Evolutionary conservation across 2,329 filamentous ascomycete genomes (phyloP).

Genomic region (Alternaria arborescens): DNA sequence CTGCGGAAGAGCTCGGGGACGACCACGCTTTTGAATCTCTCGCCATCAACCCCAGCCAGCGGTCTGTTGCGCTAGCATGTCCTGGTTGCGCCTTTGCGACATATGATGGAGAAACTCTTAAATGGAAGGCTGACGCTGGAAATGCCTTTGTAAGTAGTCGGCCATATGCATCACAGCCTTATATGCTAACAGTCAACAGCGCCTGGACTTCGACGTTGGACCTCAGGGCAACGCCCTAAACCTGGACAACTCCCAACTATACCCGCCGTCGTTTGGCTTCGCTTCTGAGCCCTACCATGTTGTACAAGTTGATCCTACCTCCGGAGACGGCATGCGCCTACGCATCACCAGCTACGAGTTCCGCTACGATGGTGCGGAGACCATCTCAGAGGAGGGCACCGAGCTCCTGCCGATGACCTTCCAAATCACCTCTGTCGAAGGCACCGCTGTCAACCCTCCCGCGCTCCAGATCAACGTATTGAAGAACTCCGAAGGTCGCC

Average conservation of each 20-base stretch:
- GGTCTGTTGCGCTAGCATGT: constrained; percentile 46
- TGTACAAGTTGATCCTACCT: constrained; percentile 42
- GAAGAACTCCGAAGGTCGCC: constrained; percentile 47
- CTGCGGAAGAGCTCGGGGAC: constrained; percentile 39
- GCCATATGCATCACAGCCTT: constrained; percentile 1
- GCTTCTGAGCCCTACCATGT: constrained; percentile 44
- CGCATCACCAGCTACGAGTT: constrained; percentile 49
- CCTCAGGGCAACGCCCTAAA: constrained; percentile 41
- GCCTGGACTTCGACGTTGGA: constrained; percentile 50
- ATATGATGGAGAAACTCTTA: constrained; percentile 28
- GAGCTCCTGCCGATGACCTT: constrained; percentile 53
- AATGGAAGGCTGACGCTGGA: constrained; percentile 43
- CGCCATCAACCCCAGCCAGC: constrained; percentile 44
- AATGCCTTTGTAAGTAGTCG: constrained; percentile 46
- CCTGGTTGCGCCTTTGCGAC: constrained; percentile 44
- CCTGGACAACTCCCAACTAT: constrained; percentile 50
- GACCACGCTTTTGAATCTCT: constrained; percentile 43
- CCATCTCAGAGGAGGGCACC: constrained; percentile 46
- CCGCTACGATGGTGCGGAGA: constrained; percentile 47
- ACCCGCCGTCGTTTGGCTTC: constrained; percentile 47
- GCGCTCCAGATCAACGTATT: constrained; percentile 49
- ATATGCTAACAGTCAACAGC: constrained; percentile 38
- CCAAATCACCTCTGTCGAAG: constrained; percentile 47
- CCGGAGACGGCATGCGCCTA: constrained; percentile 39
- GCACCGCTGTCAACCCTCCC: constrained; percentile 41